Evolutionary conservation across 139 green algal species (phyloP), one percentile per base, ranked within the genome.

Genomic region (Eudorina sp.): DNA sequence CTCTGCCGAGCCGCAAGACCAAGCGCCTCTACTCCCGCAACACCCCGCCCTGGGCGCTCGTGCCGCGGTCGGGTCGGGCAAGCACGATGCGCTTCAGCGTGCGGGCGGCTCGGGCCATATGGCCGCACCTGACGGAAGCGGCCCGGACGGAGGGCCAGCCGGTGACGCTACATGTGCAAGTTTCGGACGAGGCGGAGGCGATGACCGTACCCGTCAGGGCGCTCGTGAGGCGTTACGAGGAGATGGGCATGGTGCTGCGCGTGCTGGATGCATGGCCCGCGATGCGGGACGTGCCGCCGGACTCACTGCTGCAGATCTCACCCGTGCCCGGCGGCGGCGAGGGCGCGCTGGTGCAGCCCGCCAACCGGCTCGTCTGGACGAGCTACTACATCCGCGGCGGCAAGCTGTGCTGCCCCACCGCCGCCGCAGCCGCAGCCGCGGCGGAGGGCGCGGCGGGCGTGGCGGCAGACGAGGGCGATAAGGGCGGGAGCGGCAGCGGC

Each of bases 351-450:
- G 38, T 75, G 34, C 66, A 75, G 66, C 16, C 31, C 34, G 66
- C 66, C 31, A 75, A 75, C 38, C 34, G 66, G 16, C 36, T 48
- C 25, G 66, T 75, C 3, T 46, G 36, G 66, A 34, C 66, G 14
- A 48, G 25, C 31, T 46, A 75, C 31, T 23, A 9, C 36, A 1
- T 45, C 34, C 66, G 66, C 66, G 62, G 62, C 2, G 62, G 62
- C 62, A 72, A 76, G 36, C n/a, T 76, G 68, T 76, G 68, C 68
- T 48, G 36, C 68, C 68, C 48, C 48, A 13, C 48, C 48, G 48
- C 48, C 48, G 48, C 11, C 18, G 55, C 55, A 66, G 55, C 55
- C 55, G 13, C 19, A 27, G 23, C 55, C 13, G 13, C 55, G 55
- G 55, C 55, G 18, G 18, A 4, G 18, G 34, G 31, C 4, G 66